Conservation (phyloP, 2,329 filamentous ascomycete genomes). For the Alternaria consortialis region DNA sequence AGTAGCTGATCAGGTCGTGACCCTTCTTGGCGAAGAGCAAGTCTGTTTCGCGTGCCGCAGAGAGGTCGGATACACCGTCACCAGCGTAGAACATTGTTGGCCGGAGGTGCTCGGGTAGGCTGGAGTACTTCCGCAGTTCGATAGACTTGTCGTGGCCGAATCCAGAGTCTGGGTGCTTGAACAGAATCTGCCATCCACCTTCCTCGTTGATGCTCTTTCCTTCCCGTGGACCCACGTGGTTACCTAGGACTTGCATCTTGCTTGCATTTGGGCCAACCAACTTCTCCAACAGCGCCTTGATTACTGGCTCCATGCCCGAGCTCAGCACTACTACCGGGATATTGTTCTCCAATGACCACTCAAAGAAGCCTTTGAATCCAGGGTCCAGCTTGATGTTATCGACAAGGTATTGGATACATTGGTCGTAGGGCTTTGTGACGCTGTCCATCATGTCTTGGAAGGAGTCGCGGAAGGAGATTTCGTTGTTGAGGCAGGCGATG, state of each 20-base stretch:
- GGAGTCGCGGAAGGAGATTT: conserved; percentile 77
- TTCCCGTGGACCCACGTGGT: conserved; percentile 73
- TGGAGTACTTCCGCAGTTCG: conserved; percentile 86
- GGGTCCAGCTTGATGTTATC: conserved; percentile 90
- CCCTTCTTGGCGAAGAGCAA: conserved; percentile 93
- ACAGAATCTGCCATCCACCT: conserved; percentile 87
- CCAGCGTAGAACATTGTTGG: conserved; percentile 94
- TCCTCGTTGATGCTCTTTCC: conserved; percentile 83
- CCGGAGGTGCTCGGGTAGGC: conserved; percentile 71
- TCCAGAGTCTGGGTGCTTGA: conserved; percentile 80
- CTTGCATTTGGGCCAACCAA: conserved; percentile 80
- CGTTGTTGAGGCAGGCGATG: conserved; percentile 75
- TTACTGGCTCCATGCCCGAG: conserved; percentile 92
- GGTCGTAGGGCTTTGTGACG: conserved; percentile 78
- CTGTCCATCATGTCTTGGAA: conserved; percentile 95
- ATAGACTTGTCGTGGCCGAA: conserved; percentile 98
- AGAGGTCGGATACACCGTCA: conserved; percentile 31
- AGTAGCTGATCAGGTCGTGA: conserved; percentile 87
- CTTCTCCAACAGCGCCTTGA: conserved; percentile 80
- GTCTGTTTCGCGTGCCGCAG: conserved; percentile 91
- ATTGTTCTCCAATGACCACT: conserved; percentile 81
- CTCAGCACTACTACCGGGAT: conserved; percentile 92
- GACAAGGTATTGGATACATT: conserved; percentile 81
- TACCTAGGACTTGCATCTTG: conserved; percentile 90
- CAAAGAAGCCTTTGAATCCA: conserved; percentile 85